phyloP scores from a whole-genome alignment of 2,329 filamentous ascomycete species.

The Sarocladium strictum region DNA sequence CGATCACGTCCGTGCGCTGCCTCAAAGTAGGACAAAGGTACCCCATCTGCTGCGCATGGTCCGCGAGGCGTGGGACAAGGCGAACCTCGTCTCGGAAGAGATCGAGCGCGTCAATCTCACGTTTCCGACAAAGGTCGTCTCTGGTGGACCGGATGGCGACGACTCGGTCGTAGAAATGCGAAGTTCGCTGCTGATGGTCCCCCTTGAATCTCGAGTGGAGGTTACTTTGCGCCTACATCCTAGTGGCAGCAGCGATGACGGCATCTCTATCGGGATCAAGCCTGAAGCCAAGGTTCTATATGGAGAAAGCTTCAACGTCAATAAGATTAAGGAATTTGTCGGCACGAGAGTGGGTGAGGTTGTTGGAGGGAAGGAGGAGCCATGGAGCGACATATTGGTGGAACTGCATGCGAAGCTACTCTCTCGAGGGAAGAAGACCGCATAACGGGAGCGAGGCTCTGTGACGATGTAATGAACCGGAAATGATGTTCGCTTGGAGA shows the following conservation, averaged over 20 bases:
- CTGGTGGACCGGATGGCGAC: slow-evolving; percentile 17
- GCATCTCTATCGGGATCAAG: slow-evolving; percentile 48
- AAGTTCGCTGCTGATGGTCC: slow-evolving; percentile 55
- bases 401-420: slow-evolving; percentile 51
- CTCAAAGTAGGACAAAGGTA: slow-evolving; percentile 51
- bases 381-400: slow-evolving; percentile 50
- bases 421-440: slow-evolving; percentile 45
- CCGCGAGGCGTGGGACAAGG: slow-evolving; percentile 60
- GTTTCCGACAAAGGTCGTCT: slow-evolving; percentile 60
- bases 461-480: slow-evolving; percentile 19
- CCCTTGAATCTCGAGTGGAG: slow-evolving; percentile 63
- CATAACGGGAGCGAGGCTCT: not conserved
- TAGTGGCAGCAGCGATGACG: slow-evolving; percentile 21
- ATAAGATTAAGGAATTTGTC: slow-evolving; percentile 70
- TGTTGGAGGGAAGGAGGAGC: slow-evolving; percentile 27
- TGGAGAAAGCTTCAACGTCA: slow-evolving; percentile 70
- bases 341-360: slow-evolving; percentile 43
- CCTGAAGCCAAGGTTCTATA: slow-evolving; percentile 62
- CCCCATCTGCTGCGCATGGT: slow-evolving; percentile 53
- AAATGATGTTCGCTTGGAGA: slow-evolving; percentile 24
- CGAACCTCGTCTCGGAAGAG: slow-evolving; percentile 51
- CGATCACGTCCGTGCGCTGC: slow-evolving; percentile 57
- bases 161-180: slow-evolving; percentile 61
- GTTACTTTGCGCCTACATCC: slow-evolving; percentile 50
- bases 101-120: slow-evolving; percentile 56